Evolutionary conservation across 2,329 filamentous ascomycete species (phyloP).

Genomic region (Dactylellina sp.): DNA sequence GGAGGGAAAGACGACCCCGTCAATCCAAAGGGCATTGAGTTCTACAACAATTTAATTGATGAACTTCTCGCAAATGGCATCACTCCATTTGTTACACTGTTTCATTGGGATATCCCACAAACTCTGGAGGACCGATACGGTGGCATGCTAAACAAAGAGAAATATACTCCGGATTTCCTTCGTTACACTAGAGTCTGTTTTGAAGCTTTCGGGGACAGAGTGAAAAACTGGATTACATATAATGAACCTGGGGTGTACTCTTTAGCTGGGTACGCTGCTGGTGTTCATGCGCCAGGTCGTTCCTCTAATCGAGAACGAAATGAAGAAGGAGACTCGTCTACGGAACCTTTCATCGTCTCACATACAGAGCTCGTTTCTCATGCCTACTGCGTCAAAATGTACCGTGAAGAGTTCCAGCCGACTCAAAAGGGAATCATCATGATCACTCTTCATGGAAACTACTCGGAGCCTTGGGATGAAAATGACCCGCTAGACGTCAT

Average conservation of each 20-base stretch:
- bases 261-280: slow-evolving; percentile 63
- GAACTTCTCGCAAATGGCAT: slow-evolving; percentile 71
- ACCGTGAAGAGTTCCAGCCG: slow-evolving; percentile 64
- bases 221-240: slow-evolving; percentile 71
- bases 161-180: slow-evolving; percentile 72
- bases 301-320: slow-evolving; percentile 62
- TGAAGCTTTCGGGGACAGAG: slow-evolving; percentile 70
- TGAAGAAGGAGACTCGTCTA: slow-evolving; percentile 62
- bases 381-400: slow-evolving; percentile 63
- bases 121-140: slow-evolving; percentile 72
- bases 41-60: slow-evolving; percentile 73
- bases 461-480: slow-evolving; percentile 65
- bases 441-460: slow-evolving; percentile 65
- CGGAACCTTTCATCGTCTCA: slow-evolving; percentile 64
- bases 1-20: slow-evolving; percentile 73
- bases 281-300: slow-evolving; percentile 62
- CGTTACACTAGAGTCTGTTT: slow-evolving; percentile 72
- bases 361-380: slow-evolving; percentile 65
- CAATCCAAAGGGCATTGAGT: slow-evolving; percentile 71
- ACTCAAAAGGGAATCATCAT: slow-evolving; percentile 64
- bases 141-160: slow-evolving; percentile 72
- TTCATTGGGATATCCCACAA: slow-evolving; percentile 75
- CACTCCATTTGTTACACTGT: slow-evolving; percentile 72
- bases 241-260: slow-evolving; percentile 63
- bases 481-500: slow-evolving; percentile 63